Percentiles rank a stretch among this genome's conserved stretches.
These are phyloP conservation scores for Cryptococcus sp. DNA, from an alignment of 1,284 basidiomycete species.

Conservation along the genomic window DNA sequence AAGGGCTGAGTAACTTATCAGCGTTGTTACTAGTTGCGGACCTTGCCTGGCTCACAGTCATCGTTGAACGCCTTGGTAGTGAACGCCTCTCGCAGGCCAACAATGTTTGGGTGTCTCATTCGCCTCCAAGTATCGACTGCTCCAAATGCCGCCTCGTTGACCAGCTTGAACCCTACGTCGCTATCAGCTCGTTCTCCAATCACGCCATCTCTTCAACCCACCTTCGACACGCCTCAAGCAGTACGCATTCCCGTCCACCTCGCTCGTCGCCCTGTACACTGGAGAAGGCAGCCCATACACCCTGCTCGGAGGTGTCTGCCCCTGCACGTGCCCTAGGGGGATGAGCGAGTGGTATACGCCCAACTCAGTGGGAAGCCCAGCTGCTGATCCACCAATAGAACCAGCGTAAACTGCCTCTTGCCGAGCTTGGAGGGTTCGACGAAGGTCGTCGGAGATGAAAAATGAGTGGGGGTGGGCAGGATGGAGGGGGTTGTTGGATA, in stretches of 20 bases:
- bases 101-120: slow-evolving; percentile 82
- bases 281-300: slow-evolving; percentile 65
- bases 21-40: neutral
- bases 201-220: slow-evolving; percentile 47
- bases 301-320: slow-evolving; percentile 61
- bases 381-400: slow-evolving; percentile 32
- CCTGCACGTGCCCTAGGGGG: slow-evolving; percentile 55
- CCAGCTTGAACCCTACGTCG: slow-evolving; percentile 71
- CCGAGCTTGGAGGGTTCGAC: slow-evolving; percentile 73
- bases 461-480: slow-evolving; percentile 53
- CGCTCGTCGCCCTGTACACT: slow-evolving; percentile 77
- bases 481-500: slow-evolving; percentile 47
- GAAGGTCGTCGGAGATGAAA: slow-evolving; percentile 69
- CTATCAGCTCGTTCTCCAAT: slow-evolving; percentile 12
- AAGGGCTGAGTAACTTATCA: slow-evolving; percentile 59
- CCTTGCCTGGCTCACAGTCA: slow-evolving; percentile 61
- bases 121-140: slow-evolving; percentile 84
- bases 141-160: slow-evolving; percentile 74
- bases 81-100: slow-evolving; percentile 86
- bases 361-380: slow-evolving; percentile 76
- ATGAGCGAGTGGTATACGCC: slow-evolving; percentile 88
- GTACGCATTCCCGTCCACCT: slow-evolving; percentile 74
- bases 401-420: slow-evolving; percentile 66
- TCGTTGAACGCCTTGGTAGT: slow-evolving; percentile 92
- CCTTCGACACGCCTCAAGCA: slow-evolving; percentile 81